Evolutionary conservation across 1,139 yeast species (phyloP), one percentile per base, ranked within the genome.

Genomic region (Taphrina deformans): DNA sequence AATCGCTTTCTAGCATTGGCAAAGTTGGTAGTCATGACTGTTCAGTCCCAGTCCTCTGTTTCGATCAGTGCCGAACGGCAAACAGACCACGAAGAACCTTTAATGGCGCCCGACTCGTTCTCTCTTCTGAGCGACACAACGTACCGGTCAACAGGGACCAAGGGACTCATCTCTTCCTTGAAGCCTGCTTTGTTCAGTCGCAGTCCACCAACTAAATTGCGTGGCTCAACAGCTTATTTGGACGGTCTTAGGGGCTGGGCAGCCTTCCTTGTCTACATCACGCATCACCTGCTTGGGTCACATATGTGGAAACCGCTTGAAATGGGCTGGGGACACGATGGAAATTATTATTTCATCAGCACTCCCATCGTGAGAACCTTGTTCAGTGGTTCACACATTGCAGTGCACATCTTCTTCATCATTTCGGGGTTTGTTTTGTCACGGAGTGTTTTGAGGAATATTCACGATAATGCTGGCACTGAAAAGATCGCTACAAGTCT

Each of bases 241-340:
- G 63, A 59, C 18, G 63, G 63, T 1, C 50, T 59, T 14, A 31
- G 63, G 10, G 63, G 63, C 16, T 51, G 55, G 46, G 55, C 56
- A 9, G 63, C 63, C 12, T 59, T 59, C 12, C 40, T 50, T 29
- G 63, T 59, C 21, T 59, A 59, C 63, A 59, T 59, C 9, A 33
- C 55, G 10, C 63, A 59, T 24, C 63, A 59, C 41, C 26, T 48
- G 12, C 33, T 51, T 7, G 45, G 51, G n/a, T 41, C 63, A n/a
- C 56, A 59, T 38, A 44, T 50, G 46, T 38, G 21, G 23, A 4
- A 23, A 24, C 48, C 48, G 3, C 55, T 59, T 41, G 63, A 59
- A 16, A 26, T 59, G 56, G 63, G 56, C 2, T 59, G 40, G 26
- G 63, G 63, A 10, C 26, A 38, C 24, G 63, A 59, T 4, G 52